Evolutionary conservation across 2,329 filamentous ascomycete species (phyloP), one percentile per base, ranked within the genome.

Genomic region (Ophiobolus disseminans): DNA sequence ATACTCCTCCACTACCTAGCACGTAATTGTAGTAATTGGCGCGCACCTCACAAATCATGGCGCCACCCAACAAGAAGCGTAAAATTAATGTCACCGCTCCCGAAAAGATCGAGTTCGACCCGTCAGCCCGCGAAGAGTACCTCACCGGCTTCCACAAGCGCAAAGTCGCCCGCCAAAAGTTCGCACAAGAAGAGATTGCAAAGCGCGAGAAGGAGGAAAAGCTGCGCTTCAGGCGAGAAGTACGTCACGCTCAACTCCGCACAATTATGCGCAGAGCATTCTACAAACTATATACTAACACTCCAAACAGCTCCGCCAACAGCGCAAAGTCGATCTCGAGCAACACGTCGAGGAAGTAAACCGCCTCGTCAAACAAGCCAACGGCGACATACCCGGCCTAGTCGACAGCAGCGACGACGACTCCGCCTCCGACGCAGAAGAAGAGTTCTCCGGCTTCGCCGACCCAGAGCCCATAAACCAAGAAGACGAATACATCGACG

Each of bases 101-200:
- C 51, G 90, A 92, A 67, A 90, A 96, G 71, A 88, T 99, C 73
- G 85, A 79, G 42, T 99, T 97, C 76, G 91, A 99, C 76, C 77
- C 82, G 53, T 80, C 82, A 53, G 89, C 89, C 36, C 87, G 94
- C 57, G 79, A 88, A 57, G 91, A 97, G 67, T 99, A 90, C 70
- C 81, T 99, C 48, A 97, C 91, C 0, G 94, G 94, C 2, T 99
- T 99, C 76, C 92, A 93, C 79, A 99, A 97, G 81, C 88, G 94
- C 73, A 97, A 97, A 74, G 77, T 89, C 43, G 88, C 91, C 72
- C 84, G 94, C 28, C 86, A 87, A 59, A 95, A 96, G 77, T 80
- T 87, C 73, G 93, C 93, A 1, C 89, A 94, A 68, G 91, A 94
- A 60, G 81, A 88, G 61, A 90, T 90, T 3, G 86, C 84, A 36